Evolutionary conservation across 2,329 filamentous ascomycete genomes (phyloP).

Genomic region (Colletotrichum tropicale): DNA sequence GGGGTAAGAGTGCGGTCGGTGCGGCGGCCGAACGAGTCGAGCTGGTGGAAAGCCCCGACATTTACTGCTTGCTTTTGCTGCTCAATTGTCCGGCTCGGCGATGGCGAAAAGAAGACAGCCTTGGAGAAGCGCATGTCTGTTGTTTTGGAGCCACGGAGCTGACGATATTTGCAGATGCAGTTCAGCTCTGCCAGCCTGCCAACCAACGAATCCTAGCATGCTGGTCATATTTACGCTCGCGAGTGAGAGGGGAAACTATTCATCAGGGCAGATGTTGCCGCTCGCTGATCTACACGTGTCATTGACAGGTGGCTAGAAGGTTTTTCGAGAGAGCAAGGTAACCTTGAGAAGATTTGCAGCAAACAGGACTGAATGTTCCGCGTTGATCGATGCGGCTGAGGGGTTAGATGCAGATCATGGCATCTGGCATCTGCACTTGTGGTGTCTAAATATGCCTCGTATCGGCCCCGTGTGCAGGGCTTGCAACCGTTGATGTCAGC

Average conservation of each 20-base stretch:
- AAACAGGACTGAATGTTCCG: neutral
- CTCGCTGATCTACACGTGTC: neutral
- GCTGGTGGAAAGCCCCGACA: neutral
- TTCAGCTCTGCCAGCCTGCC: neutral
- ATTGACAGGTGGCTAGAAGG: neutral
- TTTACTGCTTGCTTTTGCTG: neutral
- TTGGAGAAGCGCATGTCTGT: neutral
- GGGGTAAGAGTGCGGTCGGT: neutral
- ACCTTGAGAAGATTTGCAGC: neutral
- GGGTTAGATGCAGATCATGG: neutral
- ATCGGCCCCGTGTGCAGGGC: neutral
- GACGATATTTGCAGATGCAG: neutral
- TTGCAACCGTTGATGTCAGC: neutral
- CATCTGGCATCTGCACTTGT: neutral
- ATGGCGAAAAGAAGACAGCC: neutral
- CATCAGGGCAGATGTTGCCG: neutral
- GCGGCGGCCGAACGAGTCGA: neutral
- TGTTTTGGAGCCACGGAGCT: neutral
- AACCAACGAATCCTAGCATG: neutral
- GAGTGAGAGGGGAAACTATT: neutral
- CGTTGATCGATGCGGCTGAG: neutral
- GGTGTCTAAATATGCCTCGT: neutral
- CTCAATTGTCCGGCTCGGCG: neutral
- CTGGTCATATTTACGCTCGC: neutral
- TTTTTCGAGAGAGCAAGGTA: neutral